Conservation (phyloP, 1,284 basidiomycete genomes). For the Heliocybe sulcata region DNA sequence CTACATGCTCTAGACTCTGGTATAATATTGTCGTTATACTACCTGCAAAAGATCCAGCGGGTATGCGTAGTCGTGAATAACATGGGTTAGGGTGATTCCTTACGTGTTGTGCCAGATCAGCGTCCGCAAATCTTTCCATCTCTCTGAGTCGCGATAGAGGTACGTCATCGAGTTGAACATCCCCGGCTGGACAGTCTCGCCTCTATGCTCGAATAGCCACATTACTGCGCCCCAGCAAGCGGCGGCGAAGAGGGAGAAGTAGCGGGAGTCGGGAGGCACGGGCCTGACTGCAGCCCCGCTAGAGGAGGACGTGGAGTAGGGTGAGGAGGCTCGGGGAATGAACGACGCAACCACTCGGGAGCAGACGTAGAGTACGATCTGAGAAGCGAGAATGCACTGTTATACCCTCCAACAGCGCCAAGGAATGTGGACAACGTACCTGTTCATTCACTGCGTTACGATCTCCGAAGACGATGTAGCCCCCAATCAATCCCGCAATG, state of each 20-base stretch:
- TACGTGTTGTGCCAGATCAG: slow-evolving; percentile 76
- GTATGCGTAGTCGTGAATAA: background rate
- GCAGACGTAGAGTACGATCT: slow-evolving; percentile 96
- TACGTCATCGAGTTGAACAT: slow-evolving; percentile 86
- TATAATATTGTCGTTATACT: background rate
- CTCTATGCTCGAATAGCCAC: slow-evolving; percentile 87
- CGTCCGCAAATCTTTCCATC: slow-evolving; percentile 64
- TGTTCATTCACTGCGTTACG: slow-evolving; percentile 98
- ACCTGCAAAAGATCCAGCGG: background rate
- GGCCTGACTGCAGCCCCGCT: slow-evolving; percentile 46
- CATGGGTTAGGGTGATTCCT: background rate
- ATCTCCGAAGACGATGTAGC: slow-evolving; percentile 91
- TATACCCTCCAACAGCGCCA: background rate
- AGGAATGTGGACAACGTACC: slow-evolving; percentile 37
- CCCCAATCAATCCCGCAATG: slow-evolving; percentile 87
- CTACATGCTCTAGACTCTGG: background rate
- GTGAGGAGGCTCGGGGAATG: slow-evolving; percentile 62
- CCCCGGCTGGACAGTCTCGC: slow-evolving; percentile 88
- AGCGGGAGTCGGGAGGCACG: slow-evolving; percentile 71
- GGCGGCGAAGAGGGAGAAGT: slow-evolving; percentile 88
- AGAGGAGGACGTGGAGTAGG: slow-evolving; percentile 32
- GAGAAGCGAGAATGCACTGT: background rate
- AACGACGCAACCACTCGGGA: slow-evolving; percentile 86
- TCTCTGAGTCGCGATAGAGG: slow-evolving; percentile 75
- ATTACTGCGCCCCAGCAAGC: slow-evolving; percentile 95